A percentile compares a stretch with the other conserved stretches of the same genome.
phyloP scores from a whole-genome alignment of 176 grass and related monocot species.

The Coix lacrymajobi region DNA sequence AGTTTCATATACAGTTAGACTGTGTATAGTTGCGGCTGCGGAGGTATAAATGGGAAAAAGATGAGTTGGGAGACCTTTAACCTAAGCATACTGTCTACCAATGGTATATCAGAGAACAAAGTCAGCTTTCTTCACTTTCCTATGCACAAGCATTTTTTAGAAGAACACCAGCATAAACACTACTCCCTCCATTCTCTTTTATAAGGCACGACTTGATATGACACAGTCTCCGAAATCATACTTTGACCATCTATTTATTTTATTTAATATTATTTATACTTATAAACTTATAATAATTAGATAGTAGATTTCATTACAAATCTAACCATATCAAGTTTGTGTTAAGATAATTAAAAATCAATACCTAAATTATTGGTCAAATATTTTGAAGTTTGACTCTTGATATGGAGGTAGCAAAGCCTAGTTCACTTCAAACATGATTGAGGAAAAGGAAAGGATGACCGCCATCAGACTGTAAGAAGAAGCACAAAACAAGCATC shows the following conservation, averaged over 20 bases:
- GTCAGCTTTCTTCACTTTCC: not conserved
- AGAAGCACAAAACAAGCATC: not conserved
- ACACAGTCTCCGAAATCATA: no score
- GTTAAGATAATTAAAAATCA: no score
- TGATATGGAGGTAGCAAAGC: no score
- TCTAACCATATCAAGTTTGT: no score
- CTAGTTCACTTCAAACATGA: not conserved
- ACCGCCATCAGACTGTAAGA: not conserved
- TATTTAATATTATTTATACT: no score
- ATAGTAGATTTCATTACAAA: no score
- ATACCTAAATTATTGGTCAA: no score
- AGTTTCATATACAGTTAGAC: not conserved
- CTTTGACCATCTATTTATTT: no score
- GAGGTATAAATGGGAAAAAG: not conserved
- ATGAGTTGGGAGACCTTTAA: not conserved
- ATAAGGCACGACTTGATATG: no score
- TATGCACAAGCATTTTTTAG: not conserved
- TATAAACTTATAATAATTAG: no score
- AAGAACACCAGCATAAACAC: not conserved
- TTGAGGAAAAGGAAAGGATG: not conserved
- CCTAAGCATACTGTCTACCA: not conserved
- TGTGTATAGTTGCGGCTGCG: not conserved
- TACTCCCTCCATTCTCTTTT: no score
- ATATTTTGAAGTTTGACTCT: no score
- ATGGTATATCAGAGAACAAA: not conserved